Evolutionary conservation across 2,329 filamentous ascomycete species (phyloP).

Genomic region (Helotiales sp.): DNA sequence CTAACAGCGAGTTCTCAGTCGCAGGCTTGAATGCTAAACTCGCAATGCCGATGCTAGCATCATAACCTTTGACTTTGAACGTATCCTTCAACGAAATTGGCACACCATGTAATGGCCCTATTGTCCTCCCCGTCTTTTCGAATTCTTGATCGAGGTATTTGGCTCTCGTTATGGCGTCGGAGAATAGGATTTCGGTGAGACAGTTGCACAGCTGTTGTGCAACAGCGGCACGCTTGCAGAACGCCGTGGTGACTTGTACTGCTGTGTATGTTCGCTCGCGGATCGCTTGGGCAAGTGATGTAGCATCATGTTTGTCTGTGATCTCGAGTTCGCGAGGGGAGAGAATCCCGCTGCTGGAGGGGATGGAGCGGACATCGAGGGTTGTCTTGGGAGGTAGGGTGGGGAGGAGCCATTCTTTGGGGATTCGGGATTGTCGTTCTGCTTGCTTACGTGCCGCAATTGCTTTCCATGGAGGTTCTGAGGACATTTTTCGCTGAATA

Average conservation of each 20-base stretch:
- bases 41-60: slow-evolving; percentile 57
- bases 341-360: slow-evolving; percentile 28
- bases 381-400: slow-evolving; percentile 18
- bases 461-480: slow-evolving; percentile 21
- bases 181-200: slow-evolving; percentile 51
- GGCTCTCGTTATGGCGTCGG: slow-evolving; percentile 46
- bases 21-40: slow-evolving; percentile 53
- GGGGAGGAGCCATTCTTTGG: slow-evolving; percentile 29
- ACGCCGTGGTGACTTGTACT: slow-evolving; percentile 45
- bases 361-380: slow-evolving; percentile 27
- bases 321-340: slow-evolving; percentile 29
- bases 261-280: slow-evolving; percentile 24
- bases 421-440: slow-evolving; percentile 29
- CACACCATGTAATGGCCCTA: slow-evolving; percentile 63
- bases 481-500: slow-evolving; percentile 12
- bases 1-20: slow-evolving; percentile 53
- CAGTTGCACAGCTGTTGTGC: slow-evolving; percentile 48
- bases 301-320: slow-evolving; percentile 33
- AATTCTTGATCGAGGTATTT: slow-evolving; percentile 46
- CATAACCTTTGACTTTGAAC: slow-evolving; percentile 53
- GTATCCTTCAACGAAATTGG: slow-evolving; percentile 61
- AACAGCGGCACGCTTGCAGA: slow-evolving; percentile 50
- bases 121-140: slow-evolving; percentile 39
- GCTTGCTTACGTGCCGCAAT: slow-evolving; percentile 30
- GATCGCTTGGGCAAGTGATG: slow-evolving; percentile 28